Base-by-base conservation (phyloP, 116 monocot species). In the Posidonia oceanica region DNA sequence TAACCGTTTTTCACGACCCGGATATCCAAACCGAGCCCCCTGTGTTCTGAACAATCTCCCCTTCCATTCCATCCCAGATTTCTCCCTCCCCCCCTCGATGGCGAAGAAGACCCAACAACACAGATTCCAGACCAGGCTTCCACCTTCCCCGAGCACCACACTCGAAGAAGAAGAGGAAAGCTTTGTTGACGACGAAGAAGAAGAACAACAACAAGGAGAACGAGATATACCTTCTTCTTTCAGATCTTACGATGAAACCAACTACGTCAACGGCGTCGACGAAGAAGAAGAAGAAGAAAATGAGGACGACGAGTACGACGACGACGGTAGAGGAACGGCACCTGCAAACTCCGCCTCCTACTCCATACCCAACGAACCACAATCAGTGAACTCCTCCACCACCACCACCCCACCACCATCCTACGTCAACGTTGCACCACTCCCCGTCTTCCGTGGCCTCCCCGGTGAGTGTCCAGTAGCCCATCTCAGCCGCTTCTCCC, bases 391-490 rank as follows among this genome's bases (percentile, higher is more conserved):
- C 38, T 20, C 38, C 20, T 7, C 7, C 52, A 53, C 12, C 1
- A 44, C 13, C 36, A 3, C 15, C 52, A 40, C 52, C 4, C 23
- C 71, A 10, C 38, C 72, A 0, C 7, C 77, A 39, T 29, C 55
- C 39, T 86, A 83, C 78, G 18, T 88, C 59, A 72, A 60, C 70
- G 82, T 86, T 4, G 88, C 81, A 4, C 88, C 86, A 3, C 84
- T 93, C 48, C 88, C 92, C 22, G 38, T 83, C 71, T 93, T 93
- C 79, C 83, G 55, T 62, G 92, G 92, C 63, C 15, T 22, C 29
- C 75, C 82, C 15, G 76, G 51, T 11, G 88, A 93, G 70, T 93
- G 88, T 76, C 83, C 92, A 7, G 68, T 82, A 23, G 54, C 82
- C 44, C 92, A 93, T 74, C 80, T 88, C 63, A 71, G 67, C 73